Percentiles rank a stretch among this genome's conserved stretches.
Evolutionary conservation across 371 early-diverging fungal species (phyloP).

Genomic region (Haplosporangium sp.): DNA sequence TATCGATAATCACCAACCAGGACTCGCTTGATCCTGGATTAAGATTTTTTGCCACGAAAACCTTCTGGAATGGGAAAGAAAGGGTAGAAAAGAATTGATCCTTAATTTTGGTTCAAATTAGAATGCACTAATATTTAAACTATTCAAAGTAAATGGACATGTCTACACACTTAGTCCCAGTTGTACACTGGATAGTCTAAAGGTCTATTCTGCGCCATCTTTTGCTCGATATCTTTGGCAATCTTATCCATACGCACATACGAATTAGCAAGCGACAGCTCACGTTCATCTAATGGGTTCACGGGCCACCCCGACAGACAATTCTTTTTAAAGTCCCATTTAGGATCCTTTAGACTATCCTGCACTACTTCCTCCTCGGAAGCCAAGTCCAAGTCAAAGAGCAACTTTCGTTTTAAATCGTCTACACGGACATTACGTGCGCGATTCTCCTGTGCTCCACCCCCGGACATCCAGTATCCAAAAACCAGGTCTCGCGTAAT

Average conservation of each 20-base stretch:
- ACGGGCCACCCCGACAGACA: conserved; percentile 24
- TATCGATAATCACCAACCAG: conserved; percentile 16
- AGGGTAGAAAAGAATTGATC: not conserved
- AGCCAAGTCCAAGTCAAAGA: conserved; percentile 10
- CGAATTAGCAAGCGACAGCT: conserved; percentile 16
- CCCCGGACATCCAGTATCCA: conserved; percentile 23
- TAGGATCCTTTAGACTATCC: conserved; percentile 10
- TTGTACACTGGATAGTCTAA: conserved; percentile 14
- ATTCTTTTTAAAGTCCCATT: conserved; percentile 23
- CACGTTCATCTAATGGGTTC: conserved; percentile 4
- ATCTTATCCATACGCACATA: conserved; percentile 20
- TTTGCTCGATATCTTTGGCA: conserved; percentile 5
- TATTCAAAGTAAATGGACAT: not conserved
- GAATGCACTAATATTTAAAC: conserved; percentile 1
- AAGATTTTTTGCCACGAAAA: conserved; percentile 5
- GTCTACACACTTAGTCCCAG: conserved; percentile 1
- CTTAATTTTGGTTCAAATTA: conserved; percentile 57
- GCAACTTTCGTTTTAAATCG: not conserved
- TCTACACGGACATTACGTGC: conserved; percentile 4
- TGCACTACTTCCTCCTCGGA: conserved; percentile 5
- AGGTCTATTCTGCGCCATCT: not conserved
- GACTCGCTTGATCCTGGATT: not conserved
- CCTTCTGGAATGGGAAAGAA: conserved; percentile 5
- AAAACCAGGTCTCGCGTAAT: conserved; percentile 24
- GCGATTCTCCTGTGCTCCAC: conserved; percentile 21